Conservation (phyloP, 805 yeast species). For the Candida namnaoensis region DNA sequence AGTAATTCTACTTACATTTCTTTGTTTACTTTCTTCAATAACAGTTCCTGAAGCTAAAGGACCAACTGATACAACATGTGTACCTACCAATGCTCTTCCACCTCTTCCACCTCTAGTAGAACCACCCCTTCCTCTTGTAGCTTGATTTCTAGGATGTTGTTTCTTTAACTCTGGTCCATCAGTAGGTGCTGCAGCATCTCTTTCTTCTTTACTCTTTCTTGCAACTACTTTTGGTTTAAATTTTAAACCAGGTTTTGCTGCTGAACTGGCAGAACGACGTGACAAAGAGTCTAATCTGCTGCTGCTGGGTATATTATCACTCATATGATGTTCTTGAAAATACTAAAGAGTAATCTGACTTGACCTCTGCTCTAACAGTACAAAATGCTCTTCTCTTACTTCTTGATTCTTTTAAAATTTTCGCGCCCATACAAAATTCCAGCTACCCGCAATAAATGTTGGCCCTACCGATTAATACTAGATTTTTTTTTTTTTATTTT, state of each 20-base stretch:
- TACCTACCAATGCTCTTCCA: constrained; percentile 27
- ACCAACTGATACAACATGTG: constrained; percentile 64
- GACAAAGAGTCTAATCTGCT: constrained; percentile 30
- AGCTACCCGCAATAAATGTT: too few relatives aligned
- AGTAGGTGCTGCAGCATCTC: constrained; percentile 66
- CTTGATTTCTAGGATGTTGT: constrained; percentile 2
- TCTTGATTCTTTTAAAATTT: too few relatives aligned
- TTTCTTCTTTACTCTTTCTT: constrained; percentile 73
- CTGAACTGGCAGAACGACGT: constrained; percentile 15
- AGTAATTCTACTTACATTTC: background rate
- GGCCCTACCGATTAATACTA: too few relatives aligned
- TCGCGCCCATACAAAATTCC: too few relatives aligned
- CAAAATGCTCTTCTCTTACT: too few relatives aligned
- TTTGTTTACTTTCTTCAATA: constrained; percentile 9
- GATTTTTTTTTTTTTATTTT: too few relatives aligned
- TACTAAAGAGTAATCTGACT: too few relatives aligned
- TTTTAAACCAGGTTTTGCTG: constrained; percentile 47
- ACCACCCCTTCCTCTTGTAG: constrained; percentile 11
- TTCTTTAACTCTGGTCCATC: constrained; percentile 5
- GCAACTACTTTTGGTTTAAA: constrained; percentile 87
- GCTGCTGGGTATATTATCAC: constrained; percentile 14
- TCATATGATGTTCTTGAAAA: too few relatives aligned
- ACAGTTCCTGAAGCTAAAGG: constrained; percentile 59
- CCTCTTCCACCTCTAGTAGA: constrained; percentile 12
- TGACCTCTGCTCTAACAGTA: too few relatives aligned